phyloP scores from a whole-genome alignment of 129 eudicot genomes.

The Kitagawia praeruptora region DNA sequence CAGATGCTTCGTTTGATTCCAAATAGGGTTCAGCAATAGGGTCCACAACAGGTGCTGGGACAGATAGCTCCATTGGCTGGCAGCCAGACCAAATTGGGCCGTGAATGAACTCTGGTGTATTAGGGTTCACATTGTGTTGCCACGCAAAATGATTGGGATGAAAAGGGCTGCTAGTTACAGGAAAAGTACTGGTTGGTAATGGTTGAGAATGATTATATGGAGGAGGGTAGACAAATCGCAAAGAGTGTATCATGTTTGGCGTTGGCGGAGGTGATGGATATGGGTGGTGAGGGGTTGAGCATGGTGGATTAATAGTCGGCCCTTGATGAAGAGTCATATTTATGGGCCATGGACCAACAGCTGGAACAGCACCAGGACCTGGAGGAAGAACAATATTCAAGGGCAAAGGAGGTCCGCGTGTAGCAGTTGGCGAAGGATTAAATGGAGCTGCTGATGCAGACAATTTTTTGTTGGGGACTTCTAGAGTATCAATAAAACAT shows the following conservation, averaged over 20 bases:
- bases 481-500: slow-evolving; percentile 34
- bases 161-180: slow-evolving; percentile 46
- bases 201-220: slow-evolving; percentile 77
- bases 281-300: slow-evolving; percentile 72
- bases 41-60: slow-evolving; percentile 64
- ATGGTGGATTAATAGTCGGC: slow-evolving; percentile 44
- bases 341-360: slow-evolving; percentile 68
- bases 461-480: slow-evolving; percentile 50
- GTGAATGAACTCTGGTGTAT: slow-evolving; percentile 54
- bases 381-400: slow-evolving; percentile 55
- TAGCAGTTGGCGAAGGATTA: slow-evolving; percentile 57
- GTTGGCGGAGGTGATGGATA: slow-evolving; percentile 87
- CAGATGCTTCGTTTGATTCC: slow-evolving; percentile 35
- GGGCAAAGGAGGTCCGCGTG: slow-evolving; percentile 54
- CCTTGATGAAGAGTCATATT: slow-evolving; percentile 90
- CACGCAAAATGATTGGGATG: slow-evolving; percentile 79
- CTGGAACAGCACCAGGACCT: slow-evolving; percentile 37
- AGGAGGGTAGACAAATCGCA: slow-evolving; percentile 85
- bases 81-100: slow-evolving; percentile 76
- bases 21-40: slow-evolving; percentile 37
- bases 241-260: slow-evolving; percentile 73
- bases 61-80: slow-evolving; percentile 66
- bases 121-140: slow-evolving; percentile 62
- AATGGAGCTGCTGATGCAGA: slow-evolving; percentile 96
- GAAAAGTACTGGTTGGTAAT: slow-evolving; percentile 44